Percentiles rank a stretch among this genome's conserved stretches.
Conservation (phyloP, 192 early-diverging fungal genomes). For the Linnemannia elongata region DNA sequence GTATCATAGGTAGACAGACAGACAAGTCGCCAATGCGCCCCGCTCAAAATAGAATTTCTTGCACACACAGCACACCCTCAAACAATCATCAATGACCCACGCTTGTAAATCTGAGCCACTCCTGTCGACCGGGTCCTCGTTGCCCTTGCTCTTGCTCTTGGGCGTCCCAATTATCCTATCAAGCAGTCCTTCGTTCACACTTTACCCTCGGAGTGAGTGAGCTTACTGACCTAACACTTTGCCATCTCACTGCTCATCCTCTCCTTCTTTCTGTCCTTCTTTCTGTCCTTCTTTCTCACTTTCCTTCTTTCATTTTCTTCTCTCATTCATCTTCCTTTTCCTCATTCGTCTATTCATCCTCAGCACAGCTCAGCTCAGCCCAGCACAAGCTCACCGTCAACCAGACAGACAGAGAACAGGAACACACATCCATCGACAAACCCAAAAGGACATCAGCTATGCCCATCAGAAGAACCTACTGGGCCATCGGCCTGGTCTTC, state of each 20-base stretch:
- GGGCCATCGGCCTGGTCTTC: slow-evolving; percentile 27
- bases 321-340: not conserved
- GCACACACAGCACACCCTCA: not conserved
- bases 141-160: not conserved
- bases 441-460: not conserved
- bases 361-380: slow-evolving; percentile 9
- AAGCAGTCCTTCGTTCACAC: too few species aligned
- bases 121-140: not conserved
- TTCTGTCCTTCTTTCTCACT: not conserved
- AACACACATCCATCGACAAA: not conserved
- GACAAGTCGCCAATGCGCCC: not conserved
- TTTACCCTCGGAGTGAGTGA: too few species aligned
- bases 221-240: too few species aligned
- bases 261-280: not conserved
- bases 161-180: too few species aligned
- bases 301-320: not conserved
- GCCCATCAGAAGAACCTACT: slow-evolving; percentile 32
- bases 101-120: too few species aligned
- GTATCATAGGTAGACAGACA: not conserved
- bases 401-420: not conserved
- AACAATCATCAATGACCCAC: not conserved
- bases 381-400: not conserved
- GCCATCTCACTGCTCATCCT: not conserved
- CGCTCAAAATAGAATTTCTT: not conserved
- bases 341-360: slow-evolving; percentile 13